These are phyloP conservation scores for Fusarium dlaminii DNA, from an alignment of 2,329 filamentous ascomycete species.

Conservation along the genomic window DNA sequence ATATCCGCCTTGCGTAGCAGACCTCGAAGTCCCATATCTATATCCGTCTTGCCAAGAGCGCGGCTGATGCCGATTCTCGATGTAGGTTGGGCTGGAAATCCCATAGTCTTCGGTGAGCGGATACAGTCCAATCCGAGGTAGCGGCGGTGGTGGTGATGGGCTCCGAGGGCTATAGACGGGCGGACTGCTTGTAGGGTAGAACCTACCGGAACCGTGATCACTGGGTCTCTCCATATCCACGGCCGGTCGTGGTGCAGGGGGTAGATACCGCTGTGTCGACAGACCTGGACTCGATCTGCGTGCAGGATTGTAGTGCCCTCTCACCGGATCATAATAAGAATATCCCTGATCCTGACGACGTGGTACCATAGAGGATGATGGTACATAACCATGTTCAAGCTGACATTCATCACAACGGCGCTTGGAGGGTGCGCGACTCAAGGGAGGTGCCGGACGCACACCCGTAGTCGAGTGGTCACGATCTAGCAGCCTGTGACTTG, in stretches of 20 bases:
- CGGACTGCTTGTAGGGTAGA: rapidly evolving
- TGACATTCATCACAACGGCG: not conserved
- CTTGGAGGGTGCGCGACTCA: not conserved
- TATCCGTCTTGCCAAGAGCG: rapidly evolving
- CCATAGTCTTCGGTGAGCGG: not conserved
- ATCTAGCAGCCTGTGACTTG: not conserved
- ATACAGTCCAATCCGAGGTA: rapidly evolving
- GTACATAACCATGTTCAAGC: rapidly evolving
- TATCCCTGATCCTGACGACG: not conserved
- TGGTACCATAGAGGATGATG: not conserved
- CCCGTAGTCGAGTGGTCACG: not conserved
- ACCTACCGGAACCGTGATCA: rapidly evolving
- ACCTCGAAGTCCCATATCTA: not conserved
- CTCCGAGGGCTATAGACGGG: rapidly evolving
- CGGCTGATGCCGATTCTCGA: not conserved
- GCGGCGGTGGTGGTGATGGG: not conserved
- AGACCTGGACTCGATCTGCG: rapidly evolving
- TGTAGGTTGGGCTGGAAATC: not conserved
- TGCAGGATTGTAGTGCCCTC: not conserved
- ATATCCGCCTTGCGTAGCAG: not conserved
- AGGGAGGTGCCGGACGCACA: too few relatives aligned
- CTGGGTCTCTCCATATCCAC: rapidly evolving
- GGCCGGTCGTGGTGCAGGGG: not conserved
- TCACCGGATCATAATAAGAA: too few relatives aligned
- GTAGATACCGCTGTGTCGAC: rapidly evolving